phyloP scores from a whole-genome alignment of 352 stramenopile genomes.

The Nannochloropsis limnetica region DNA sequence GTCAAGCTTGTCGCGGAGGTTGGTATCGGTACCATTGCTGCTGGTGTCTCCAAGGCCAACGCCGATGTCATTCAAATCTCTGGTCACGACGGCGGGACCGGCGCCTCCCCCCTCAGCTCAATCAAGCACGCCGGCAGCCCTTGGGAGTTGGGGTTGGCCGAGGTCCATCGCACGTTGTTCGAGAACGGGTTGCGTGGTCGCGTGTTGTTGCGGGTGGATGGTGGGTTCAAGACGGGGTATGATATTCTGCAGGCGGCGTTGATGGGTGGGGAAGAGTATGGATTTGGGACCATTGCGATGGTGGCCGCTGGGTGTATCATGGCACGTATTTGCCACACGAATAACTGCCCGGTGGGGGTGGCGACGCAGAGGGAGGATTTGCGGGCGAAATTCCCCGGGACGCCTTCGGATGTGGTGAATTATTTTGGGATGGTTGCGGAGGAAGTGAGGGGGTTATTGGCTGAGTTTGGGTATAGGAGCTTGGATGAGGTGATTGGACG shows the following conservation, averaged over 20 bases:
- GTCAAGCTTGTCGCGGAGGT: conserved; percentile 75
- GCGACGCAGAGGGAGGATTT: conserved; percentile 57
- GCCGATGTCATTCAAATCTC: conserved; percentile 76
- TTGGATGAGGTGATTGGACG: conserved; percentile 84
- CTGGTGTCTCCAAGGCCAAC: conserved; percentile 70
- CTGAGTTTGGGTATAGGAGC: conserved; percentile 75
- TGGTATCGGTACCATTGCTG: conserved; percentile 73
- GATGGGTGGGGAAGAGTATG: conserved; percentile 73
- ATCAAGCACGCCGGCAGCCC: conserved; percentile 73
- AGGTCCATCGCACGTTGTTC: conserved; percentile 66
- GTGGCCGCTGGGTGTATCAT: conserved; percentile 76
- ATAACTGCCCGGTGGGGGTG: conserved; percentile 70
- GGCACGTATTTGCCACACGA: conserved; percentile 74
- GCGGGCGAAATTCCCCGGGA: conserved; percentile 72
- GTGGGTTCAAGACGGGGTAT: conserved; percentile 69
- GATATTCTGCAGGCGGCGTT: conserved; percentile 68
- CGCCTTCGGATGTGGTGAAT: conserved; percentile 70
- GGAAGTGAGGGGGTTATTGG: conserved; percentile 67
- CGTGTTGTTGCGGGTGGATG: conserved; percentile 66
- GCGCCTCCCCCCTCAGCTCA: conserved; percentile 66
- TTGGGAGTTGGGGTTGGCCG: conserved; percentile 69
- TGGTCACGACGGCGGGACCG: conserved; percentile 70
- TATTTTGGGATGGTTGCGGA: conserved; percentile 73
- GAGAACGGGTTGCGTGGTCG: conserved; percentile 67
- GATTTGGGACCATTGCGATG: conserved; percentile 76